These are phyloP conservation scores for Amanita inopinata DNA, from an alignment of 768 basidiomycete species.

Conservation along the genomic window DNA sequence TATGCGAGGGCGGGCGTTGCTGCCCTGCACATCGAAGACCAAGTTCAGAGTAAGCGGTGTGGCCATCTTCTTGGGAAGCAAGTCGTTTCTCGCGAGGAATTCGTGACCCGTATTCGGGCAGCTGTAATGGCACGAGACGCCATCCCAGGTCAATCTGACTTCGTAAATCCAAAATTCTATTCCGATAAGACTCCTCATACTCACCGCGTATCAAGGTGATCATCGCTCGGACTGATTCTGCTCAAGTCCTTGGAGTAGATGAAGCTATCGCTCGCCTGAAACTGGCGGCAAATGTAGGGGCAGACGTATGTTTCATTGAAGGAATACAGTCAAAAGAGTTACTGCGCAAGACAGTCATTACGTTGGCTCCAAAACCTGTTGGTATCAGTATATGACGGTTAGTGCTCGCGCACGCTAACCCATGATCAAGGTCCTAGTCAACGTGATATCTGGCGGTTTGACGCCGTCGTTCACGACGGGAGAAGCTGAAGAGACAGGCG, in stretches of 20 bases:
- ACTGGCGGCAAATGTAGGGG: conserved; percentile 31
- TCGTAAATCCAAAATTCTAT: conserved; percentile 34
- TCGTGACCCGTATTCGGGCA: conserved; percentile 63
- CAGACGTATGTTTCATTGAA: conserved; percentile 47
- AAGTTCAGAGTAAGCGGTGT: conserved; percentile 76
- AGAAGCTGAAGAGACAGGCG: conserved; percentile 36
- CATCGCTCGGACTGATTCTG: conserved; percentile 43
- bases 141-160: conserved; percentile 67
- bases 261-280: conserved; percentile 37
- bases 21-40: conserved; percentile 72
- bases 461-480: conserved; percentile 40
- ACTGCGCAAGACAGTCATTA: conserved; percentile 27
- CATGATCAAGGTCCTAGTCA: conserved; percentile 29
- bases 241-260: conserved; percentile 41
- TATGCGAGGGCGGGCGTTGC: conserved; percentile 64
- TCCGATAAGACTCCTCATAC: not conserved
- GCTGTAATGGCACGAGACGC: conserved; percentile 70
- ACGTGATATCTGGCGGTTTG: conserved; percentile 40
- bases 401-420: conserved; percentile 2
- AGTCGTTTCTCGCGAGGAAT: conserved; percentile 72
- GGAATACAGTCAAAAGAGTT: conserved; percentile 38
- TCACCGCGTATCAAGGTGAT: conserved; percentile 19
- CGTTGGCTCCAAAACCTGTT: conserved; percentile 33
- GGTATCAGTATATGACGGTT: conserved; percentile 12
- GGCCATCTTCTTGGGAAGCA: conserved; percentile 77